phyloP scores from a whole-genome alignment of 257 asterid species.

The Lithospermum erythrorhizon region DNA sequence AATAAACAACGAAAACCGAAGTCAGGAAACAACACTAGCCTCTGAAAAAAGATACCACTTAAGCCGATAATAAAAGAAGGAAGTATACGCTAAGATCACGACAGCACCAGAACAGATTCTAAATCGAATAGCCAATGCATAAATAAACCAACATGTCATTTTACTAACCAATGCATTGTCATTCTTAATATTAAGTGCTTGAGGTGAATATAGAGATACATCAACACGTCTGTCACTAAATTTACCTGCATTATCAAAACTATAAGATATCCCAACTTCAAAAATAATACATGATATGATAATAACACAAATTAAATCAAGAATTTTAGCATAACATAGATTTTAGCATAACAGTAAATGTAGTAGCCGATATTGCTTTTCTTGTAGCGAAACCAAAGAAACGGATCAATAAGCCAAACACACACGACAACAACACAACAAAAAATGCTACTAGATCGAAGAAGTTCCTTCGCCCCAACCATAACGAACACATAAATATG shows the following conservation, averaged over 20 bases:
- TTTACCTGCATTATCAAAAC: neutral
- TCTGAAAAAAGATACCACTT: no score
- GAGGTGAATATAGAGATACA: conserved; percentile 9
- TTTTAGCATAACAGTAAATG: conserved; percentile 76
- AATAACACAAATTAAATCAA: neutral
- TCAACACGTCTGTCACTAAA: neutral
- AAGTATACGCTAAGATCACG: no score
- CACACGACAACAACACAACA: conserved; percentile 75
- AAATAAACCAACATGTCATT: no score
- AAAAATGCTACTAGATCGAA: conserved; percentile 46
- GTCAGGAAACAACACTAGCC: no score
- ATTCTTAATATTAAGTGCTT: conserved; percentile 7
- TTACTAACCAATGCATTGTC: conserved; percentile 23
- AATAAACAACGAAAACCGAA: no score
- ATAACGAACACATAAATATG: no score
- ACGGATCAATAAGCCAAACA: conserved; percentile 90
- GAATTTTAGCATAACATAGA: neutral
- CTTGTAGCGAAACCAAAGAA: conserved; percentile 96
- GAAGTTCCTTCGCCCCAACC: conserved; percentile 36
- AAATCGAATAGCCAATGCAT: no score
- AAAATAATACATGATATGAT: no score
- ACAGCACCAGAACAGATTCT: no score
- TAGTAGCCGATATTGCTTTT: conserved; percentile 92
- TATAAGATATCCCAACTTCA: neutral
- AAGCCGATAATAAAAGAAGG: no score